Conservation (phyloP, 2,329 filamentous ascomycete species). For the Xylariaceae sp. region DNA sequence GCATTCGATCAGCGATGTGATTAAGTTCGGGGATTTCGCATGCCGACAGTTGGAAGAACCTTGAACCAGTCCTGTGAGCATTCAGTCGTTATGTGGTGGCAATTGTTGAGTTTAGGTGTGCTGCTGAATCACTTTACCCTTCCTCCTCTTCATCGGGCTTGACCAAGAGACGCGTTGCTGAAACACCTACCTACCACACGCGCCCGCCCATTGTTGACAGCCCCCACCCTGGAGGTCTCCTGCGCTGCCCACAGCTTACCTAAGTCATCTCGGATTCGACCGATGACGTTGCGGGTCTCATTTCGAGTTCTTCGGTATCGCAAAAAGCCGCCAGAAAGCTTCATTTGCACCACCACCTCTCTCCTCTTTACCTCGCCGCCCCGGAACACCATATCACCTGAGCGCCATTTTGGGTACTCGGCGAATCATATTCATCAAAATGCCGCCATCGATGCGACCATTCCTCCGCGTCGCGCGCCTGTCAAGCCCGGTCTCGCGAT, state of each 20-base stretch:
- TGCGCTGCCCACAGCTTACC: background rate
- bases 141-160: too few species aligned
- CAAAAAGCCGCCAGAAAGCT: background rate
- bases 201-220: slow-evolving; percentile 5
- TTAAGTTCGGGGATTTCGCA: too few species aligned
- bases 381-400: background rate
- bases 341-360: background rate
- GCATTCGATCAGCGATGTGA: too few species aligned
- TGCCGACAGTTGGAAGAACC: too few species aligned
- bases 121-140: too few species aligned
- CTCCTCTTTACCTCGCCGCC: background rate
- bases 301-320: background rate
- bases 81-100: too few species aligned
- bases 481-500: slow-evolving; percentile 15
- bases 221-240: slow-evolving; percentile 6
- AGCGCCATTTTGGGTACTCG: background rate
- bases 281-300: slow-evolving; percentile 13
- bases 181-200: background rate
- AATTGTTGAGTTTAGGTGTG: too few species aligned
- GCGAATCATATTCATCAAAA: background rate
- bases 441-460: slow-evolving; percentile 24
- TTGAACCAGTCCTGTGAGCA: too few species aligned
- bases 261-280: slow-evolving; percentile 1
- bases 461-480: slow-evolving; percentile 26
- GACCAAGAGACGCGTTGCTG: background rate